Evolutionary conservation across 257 asterid species (phyloP).

Genomic region (Plantago elongata): DNA sequence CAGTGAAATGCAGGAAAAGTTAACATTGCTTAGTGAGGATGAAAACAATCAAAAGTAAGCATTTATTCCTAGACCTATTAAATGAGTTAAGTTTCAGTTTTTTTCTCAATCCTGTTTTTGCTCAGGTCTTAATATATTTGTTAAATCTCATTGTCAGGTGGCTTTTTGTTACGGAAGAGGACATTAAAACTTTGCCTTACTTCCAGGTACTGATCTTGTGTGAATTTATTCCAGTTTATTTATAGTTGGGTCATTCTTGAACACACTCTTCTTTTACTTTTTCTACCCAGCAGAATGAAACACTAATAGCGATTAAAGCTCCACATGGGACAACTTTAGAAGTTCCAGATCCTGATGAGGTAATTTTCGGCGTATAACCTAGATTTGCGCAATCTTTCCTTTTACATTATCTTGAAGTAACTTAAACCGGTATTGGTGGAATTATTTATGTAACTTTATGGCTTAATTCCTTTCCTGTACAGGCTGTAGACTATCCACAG

Average conservation of each 20-base stretch:
- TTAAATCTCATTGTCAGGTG: constrained; percentile 40
- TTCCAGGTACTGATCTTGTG: constrained; percentile 57
- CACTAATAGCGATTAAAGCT: constrained; percentile 90
- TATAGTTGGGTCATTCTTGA: constrained; percentile 13
- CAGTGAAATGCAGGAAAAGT: constrained; percentile 65
- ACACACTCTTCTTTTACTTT: constrained; percentile 5
- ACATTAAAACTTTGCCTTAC: constrained; percentile 73
- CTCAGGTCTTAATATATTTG: constrained; percentile 5
- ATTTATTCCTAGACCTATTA: constrained; percentile 5
- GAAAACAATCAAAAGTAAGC: constrained; percentile 54
- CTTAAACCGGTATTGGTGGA: not conserved
- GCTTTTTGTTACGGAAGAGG: constrained; percentile 90
- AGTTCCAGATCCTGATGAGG: constrained; percentile 97
- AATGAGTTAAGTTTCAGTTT: constrained; percentile 4
- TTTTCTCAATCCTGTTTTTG: constrained; percentile 2
- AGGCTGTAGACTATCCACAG: constrained; percentile 92
- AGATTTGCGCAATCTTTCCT: not conserved
- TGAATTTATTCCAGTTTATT: constrained; percentile 3
- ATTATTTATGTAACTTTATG: not conserved
- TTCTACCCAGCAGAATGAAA: constrained; percentile 60
- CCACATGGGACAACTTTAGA: constrained; percentile 95
- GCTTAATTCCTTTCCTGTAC: constrained; percentile 11
- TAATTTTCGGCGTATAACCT: constrained; percentile 17
- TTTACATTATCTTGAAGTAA: not conserved
- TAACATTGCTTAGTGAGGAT: constrained; percentile 61